Base-by-base conservation (phyloP, 2,329 filamentous ascomycete species). In the Talaromyces sp. region DNA sequence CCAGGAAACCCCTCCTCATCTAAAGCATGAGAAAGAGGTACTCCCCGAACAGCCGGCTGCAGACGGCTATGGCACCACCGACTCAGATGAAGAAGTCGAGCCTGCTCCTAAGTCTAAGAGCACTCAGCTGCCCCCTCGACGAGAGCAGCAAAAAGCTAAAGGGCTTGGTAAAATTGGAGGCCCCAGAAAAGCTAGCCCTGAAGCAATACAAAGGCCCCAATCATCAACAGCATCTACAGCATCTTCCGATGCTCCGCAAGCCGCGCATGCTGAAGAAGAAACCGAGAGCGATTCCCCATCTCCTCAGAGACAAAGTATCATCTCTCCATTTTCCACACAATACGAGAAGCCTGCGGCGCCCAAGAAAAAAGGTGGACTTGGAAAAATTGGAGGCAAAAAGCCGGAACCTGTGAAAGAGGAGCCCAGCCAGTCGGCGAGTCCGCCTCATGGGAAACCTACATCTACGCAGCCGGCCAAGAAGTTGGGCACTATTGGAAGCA, bases 1-100 rank as follows among this genome's bases (percentile, higher is more conserved):
- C 63, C 71, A 75, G 67, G 68, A 74, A 61, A 75, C 69, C 5
- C 70, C 72, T 53, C 71, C 73, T 19, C 65, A 66, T 54, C 60
- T 72, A 0, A 72, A 67, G 41, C 59, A 51, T 38, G 46, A 57
- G 17, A 63, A 62, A 54, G 26, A 61, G 24, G 46, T 31, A 27
- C 29, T 8, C 14, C n/a, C 5, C 3, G 32, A 61, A 9, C 38
- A 31, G 12, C 21, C 27, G 14, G 35, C 3, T 14, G 57, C 52
- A 14, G 35, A 41, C 17, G 27, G 27, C 7, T 31, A 17, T 41
- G 35, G 51, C 10, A 43, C 19, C 27, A 63, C 59, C 9, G 51
- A 62, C 35, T 56, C 57, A 52, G 57, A 57, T 17, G 43, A 50
- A 32, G 54, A 54, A 12, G 29, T 19, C 26, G 35, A 54, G 29